Percentiles rank a stretch among this genome's conserved stretches.
Conservation (phyloP, 2,329 filamentous ascomycete species). For the Trichoderma koningii region DNA sequence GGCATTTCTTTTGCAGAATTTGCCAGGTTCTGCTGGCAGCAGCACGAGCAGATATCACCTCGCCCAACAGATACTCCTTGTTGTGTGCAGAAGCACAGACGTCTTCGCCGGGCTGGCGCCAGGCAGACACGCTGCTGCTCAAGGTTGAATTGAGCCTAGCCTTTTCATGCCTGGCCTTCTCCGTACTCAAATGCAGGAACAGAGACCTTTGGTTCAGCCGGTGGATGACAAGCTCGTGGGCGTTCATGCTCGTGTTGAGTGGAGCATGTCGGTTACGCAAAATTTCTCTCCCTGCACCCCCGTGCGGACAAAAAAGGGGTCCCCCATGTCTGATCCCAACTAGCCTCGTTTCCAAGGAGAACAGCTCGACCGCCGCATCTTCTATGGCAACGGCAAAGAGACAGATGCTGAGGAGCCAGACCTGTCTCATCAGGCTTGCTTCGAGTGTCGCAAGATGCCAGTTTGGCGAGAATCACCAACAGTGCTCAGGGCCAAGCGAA, state of each 20-base stretch:
- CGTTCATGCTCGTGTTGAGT: conserved; percentile 25
- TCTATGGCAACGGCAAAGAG: background rate
- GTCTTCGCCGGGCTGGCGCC: background rate
- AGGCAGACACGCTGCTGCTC: conserved; percentile 2
- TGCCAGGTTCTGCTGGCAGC: background rate
- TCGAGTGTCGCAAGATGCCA: conserved; percentile 2
- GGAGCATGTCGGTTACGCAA: conserved; percentile 16
- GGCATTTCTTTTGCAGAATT: background rate
- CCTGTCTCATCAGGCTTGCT: conserved; percentile 1
- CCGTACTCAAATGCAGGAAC: background rate
- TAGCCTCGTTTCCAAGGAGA: conserved; percentile 14
- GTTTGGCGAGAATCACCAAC: conserved; percentile 4
- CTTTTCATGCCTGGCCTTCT: background rate
- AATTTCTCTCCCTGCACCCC: conserved; percentile 25
- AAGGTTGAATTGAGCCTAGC: conserved; percentile 14
- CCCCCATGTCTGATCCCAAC: conserved; percentile 7
- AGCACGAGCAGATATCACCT: background rate
- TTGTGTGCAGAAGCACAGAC: background rate
- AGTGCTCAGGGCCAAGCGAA: background rate
- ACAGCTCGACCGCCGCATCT: conserved; percentile 7
- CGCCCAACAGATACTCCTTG: background rate
- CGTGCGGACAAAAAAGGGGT: conserved; percentile 20
- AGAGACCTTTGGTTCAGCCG: conserved; percentile 4
- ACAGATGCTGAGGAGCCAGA: background rate
- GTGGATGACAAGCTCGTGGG: conserved; percentile 8